Base-by-base conservation (phyloP, 179 eudicot genomes). In the Silene noctiflora region DNA sequence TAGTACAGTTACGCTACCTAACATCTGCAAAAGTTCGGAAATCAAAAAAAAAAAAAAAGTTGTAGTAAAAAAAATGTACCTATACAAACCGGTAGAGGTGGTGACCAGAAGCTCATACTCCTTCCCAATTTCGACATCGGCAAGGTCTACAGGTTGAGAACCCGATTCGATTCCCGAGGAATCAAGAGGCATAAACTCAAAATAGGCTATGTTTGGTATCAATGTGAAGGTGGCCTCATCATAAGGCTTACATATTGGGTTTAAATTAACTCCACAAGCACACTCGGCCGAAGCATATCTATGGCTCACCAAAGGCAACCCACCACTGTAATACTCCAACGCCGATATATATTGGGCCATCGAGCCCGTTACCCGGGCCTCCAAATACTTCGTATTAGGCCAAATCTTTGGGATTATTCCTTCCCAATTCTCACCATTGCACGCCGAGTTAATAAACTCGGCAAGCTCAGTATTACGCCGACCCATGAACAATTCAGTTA, bases 261-360 rank as follows among this genome's bases (percentile, higher is more conserved):
- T 88, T 27, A 90, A 76, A 64, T 91, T 91, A 0, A 88, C 81
- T 10, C 97, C 97, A 46, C 90, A 89, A 10, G 81, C 87, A 70
- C 93, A 88, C 76, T 91, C 97, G 0, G 97, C 88, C 0, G 97
- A 90, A 9, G 91, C 92, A 24, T 91, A 91, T 88, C 87, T 88
- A 0, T 89, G 86, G 33, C 93, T 88, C 0, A 83, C 86, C 10
- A 72, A 74, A 1, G 95, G 97, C 8, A 91, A 71, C 0, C 85
- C 91, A 4, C 94, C 91, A 69, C 97, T 88, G 71, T 91, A 91
- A 33, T 78, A 90, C 63, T 91, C 93, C 48, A 91, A 86, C 0
- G 88, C 84, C 0, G 97, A 91, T 25, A 90, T 88, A 72, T 91
- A 91, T 39, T 91, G 97, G 20, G 92, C 92, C 97, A 91, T 91